Evolutionary conservation across 1,284 basidiomycete genomes (phyloP), one percentile per base, ranked within the genome.

Genomic region (Ustilago esculenta): DNA sequence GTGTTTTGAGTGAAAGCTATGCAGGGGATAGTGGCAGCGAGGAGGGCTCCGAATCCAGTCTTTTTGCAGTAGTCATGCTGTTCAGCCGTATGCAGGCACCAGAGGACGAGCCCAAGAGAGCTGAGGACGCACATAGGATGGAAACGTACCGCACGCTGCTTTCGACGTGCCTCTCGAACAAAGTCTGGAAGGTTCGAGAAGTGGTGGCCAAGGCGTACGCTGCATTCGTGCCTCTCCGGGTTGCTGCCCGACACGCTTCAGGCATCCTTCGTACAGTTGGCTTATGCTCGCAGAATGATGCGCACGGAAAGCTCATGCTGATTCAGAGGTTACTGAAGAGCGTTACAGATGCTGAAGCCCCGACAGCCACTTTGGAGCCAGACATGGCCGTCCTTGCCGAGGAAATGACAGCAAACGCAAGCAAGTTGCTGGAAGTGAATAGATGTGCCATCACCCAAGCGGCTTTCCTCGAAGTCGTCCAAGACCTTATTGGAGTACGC

Each of bases 21-120:
- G 15, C 32, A 1, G 32, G 40, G 10, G 43, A 25, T 12, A 27
- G 23, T 6, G 20, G n/a, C 5, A 30, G 30, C 20, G 49, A 52
- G 15, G 60, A 63, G 6, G 53, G 57, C 11, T 36, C 48, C 2
- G 75, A 67, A 27, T 73, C 73, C 2, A 68, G 69, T 23, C 44
- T 77, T 3, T 79, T 73, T 39, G 73, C 78, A 0, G 68, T 77
- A 15, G 70, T 79, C 20, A 66, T 79, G 52, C 64, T 80, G 3
- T 61, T 80, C 40, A 70, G 66, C n/a, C 54, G 60, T 3, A 48
- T 74, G 61, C 75, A 72, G 44, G 65, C 65, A 12, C 68, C 59
- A 0, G 61, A 68, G 30, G 37, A 50, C 15, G 52, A 59, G 35
- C 52, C 55, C 8, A 47, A 43, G 24, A 36, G 45, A n/a, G 20